Evolutionary conservation across 2,329 filamentous ascomycete genomes (phyloP), one percentile per base, ranked within the genome.

Genomic region (Cladosporium sp.): DNA sequence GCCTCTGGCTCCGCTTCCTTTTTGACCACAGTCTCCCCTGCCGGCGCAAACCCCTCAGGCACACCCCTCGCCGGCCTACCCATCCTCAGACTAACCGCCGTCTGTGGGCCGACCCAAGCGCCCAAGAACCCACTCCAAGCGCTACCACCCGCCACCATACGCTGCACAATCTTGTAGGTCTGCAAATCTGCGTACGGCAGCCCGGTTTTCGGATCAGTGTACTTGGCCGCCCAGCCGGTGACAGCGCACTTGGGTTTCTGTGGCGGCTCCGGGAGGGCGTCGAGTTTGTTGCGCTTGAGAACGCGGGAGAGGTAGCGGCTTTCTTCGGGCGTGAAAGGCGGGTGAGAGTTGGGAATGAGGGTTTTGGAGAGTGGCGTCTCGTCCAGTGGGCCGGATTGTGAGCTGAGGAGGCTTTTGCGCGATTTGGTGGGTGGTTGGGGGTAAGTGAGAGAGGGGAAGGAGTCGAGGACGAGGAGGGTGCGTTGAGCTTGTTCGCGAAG

Each of bases 121-220:
- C 88, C 90, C 31, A 95, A 70, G 60, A 93, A 76, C 31, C 77
- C 77, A 66, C 90, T 95, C 87, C 89, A 98, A 54, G 81, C 81
- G 68, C 90, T 91, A 42, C 88, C 83, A 41, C 89, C 86, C 1
- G 76, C 79, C 49, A 82, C 72, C 11, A 95, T 77, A 52, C 85
- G 82, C 63, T 88, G 85, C 43, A 97, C 86, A 68, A 95, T 84
- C 61, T 83, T 83, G 71, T 90, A 96, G 0, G 90, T 91, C 57
- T 85, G 81, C 41, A 82, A 75, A 66, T 92, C 92, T 58, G 82
- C 80, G 70, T 92, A 98, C 1, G 85, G 82, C 13, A 97, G 77
- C 0, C 88, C 87, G 0, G 92, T 97, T 60, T 81, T 80, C 0
- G 90, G 89, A 68, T 98, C 93, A 19, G 84, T 81, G 69, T 95